Conservation (phyloP, 106 monocot genomes). For the Dendrobium officinale region DNA sequence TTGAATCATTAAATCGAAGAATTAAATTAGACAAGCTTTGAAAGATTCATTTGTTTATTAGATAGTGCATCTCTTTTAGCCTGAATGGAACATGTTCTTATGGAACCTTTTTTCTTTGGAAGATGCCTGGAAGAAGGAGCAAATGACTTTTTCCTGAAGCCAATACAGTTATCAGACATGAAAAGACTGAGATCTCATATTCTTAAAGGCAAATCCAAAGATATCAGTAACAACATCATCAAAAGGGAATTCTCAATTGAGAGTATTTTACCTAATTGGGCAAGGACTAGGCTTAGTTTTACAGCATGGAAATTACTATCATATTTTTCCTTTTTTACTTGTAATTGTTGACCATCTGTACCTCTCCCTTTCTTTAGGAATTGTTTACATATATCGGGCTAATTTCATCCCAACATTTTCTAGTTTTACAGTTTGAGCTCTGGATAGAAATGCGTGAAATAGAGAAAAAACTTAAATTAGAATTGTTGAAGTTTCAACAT, state of each 20-base stretch:
- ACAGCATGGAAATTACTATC: background rate
- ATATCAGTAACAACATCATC: background rate
- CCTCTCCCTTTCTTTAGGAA: background rate
- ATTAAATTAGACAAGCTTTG: too few species aligned
- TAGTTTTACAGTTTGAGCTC: background rate
- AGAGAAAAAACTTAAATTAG: background rate
- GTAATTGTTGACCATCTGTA: slow-evolving; percentile 1
- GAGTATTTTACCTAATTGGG: background rate
- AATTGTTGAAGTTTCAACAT: too few species aligned
- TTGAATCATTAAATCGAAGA: too few species aligned
- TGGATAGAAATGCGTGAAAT: background rate
- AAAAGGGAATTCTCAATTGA: background rate
- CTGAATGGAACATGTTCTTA: background rate
- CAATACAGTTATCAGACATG: slow-evolving; percentile 68
- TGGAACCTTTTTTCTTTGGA: background rate
- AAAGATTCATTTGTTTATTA: too few species aligned
- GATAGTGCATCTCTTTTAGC: too few species aligned
- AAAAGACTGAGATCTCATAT: slow-evolving; percentile 55
- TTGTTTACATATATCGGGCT: too few species aligned
- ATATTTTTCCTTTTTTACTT: background rate
- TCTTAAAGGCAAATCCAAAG: slow-evolving; percentile 44
- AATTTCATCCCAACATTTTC: background rate
- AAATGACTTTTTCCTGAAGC: slow-evolving; percentile 79
- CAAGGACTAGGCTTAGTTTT: background rate
- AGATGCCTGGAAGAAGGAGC: slow-evolving; percentile 85